Base-by-base conservation (phyloP, 768 basidiomycete genomes). In the Hygrocybe punicea region DNA sequence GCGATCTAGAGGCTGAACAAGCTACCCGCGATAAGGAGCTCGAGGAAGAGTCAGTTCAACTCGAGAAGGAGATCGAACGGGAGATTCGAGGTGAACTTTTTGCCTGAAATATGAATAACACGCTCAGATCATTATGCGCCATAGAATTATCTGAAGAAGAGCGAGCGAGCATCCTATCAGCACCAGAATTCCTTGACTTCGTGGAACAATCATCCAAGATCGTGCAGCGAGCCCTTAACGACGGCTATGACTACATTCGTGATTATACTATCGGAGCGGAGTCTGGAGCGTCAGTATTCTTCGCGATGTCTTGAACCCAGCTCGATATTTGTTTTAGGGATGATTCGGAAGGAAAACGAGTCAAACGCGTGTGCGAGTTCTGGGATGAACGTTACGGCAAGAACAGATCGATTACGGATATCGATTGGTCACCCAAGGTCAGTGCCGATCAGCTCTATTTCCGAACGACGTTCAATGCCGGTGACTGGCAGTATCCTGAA, bases 401-500 rank as follows among this genome's bases (percentile, higher is more conserved):
- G 72, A 94, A 96, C 67, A 78, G 97, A 53, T 96, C 95, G 6
- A 91, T 99, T 58, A 99, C 97, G 1, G 93, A 93, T 62, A 78
- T 98, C 11, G 96, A 98, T 65, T 99, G 97, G 97, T 98, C 95
- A 51, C 92, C 92, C 2, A 98, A 98, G 79, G 96, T 92, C 60
- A 53, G 73, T 56, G 19, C 14, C 7, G 45, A 29, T 3, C 17
- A 24, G 21, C 49, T 50, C 8, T 7, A 14, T 8, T 8, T 29
- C 29, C 8, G 47, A 14, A 6, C 25, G 19, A 24, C 2, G 2
- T n/a, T 17, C 39, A 16, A n/a, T 13, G 60, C 24, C 51, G 13
- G 25, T 39, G 14, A 40, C 39, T 53, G 34, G 10, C 58, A 98
- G 96, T 98, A 92, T 65, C 96, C 94, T 6, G 97, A 99, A 72